phyloP scores from a whole-genome alignment of 305 asterid species.

The Rubia tinctorum region DNA sequence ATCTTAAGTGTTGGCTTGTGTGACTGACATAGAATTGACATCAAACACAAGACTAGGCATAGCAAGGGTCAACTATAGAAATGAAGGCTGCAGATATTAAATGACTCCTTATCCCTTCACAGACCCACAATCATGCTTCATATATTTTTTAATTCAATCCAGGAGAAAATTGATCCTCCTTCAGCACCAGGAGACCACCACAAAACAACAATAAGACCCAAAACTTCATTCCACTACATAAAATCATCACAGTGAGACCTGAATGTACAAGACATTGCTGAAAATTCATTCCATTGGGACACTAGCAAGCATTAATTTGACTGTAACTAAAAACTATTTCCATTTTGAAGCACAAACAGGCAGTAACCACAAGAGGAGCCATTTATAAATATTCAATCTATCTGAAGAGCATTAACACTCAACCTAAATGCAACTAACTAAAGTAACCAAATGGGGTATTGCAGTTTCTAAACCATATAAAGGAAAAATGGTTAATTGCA shows the following conservation, averaged over 20 bases:
- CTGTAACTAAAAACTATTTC: not conserved
- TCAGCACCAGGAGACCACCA: not conserved
- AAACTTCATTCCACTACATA: not conserved
- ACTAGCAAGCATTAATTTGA: not conserved
- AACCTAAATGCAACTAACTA: not conserved
- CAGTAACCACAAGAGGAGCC: not conserved
- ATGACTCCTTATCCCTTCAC: not conserved
- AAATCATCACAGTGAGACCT: not conserved
- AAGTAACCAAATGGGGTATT: not conserved
- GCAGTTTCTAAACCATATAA: not conserved
- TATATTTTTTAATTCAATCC: not conserved
- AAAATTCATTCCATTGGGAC: not conserved
- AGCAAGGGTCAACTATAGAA: not conserved
- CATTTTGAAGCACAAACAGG: not conserved
- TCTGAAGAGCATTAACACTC: not conserved
- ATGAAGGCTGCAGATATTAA: not conserved
- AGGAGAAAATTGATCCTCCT: not conserved
- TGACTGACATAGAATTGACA: not conserved
- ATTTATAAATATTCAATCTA: not conserved
- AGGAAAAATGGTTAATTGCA: not conserved
- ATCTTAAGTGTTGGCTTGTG: not conserved
- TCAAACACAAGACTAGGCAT: not conserved
- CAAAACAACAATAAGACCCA: not conserved
- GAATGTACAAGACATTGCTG: constrained; percentile 1
- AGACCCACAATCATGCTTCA: not conserved